These are phyloP conservation scores for Digitaria exilis DNA, from an alignment of 202 grass and related monocot genomes.

Conservation along the genomic window DNA sequence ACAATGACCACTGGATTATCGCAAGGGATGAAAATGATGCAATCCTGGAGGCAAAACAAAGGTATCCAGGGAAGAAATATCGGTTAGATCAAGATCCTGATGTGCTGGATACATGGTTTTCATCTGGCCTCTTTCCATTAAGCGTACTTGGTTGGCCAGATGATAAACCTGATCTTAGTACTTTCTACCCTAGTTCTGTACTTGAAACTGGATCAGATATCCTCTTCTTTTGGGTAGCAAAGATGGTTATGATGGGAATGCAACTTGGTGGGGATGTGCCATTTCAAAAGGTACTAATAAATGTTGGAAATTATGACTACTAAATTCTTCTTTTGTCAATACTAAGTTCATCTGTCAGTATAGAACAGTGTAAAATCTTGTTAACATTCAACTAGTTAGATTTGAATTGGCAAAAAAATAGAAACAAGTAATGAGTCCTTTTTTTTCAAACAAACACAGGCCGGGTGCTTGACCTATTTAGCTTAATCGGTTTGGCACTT, in stretches of 20 bases:
- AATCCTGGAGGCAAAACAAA: slow-evolving; percentile 57
- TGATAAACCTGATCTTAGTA: slow-evolving; percentile 66
- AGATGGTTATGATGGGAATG: slow-evolving; percentile 97
- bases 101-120: slow-evolving; percentile 96
- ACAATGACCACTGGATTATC: slow-evolving; percentile 83
- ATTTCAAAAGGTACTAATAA: slow-evolving; percentile 73
- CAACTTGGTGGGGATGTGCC: slow-evolving; percentile 82
- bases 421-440: background rate
- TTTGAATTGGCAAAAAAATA: background rate
- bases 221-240: slow-evolving; percentile 94
- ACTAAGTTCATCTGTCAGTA: no score
- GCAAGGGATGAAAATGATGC: slow-evolving; percentile 79
- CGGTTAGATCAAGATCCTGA: slow-evolving; percentile 83
- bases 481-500: background rate
- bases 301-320: background rate
- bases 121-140: slow-evolving; percentile 85
- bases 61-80: slow-evolving; percentile 69
- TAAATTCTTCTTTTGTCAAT: no score
- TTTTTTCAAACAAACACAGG: background rate
- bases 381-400: background rate
- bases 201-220: slow-evolving; percentile 93
- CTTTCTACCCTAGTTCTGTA: slow-evolving; percentile 87
- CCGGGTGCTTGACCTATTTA: background rate
- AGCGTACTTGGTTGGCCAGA: slow-evolving; percentile 92
- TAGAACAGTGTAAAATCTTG: background rate